Evolutionary conservation across 352 stramenopile genomes (phyloP), one percentile per base, ranked within the genome.

Genomic region (Phytophthora chlamydospora): DNA sequence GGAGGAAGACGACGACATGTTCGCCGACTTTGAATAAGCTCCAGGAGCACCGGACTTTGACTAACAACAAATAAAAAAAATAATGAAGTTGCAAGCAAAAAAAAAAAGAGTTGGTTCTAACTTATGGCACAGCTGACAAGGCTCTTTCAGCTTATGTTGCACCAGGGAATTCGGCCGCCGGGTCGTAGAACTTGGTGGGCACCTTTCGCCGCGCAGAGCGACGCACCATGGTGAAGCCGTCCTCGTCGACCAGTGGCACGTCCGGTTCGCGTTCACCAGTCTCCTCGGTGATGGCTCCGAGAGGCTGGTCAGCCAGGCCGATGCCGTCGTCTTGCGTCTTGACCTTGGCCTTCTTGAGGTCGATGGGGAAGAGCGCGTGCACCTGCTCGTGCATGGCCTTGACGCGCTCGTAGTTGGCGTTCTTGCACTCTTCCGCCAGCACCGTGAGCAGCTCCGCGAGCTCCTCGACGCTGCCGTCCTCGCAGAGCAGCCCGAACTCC

Each of bases 1-100:
- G 55, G 77, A 89, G 36, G 73, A 90, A 29, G 83, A 92, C 39
- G 78, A 90, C 55, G 83, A 90, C 48, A 89, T 94, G 76, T 94
- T 92, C 66, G 83, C 81, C 32, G 85, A 92, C 50, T 89, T 94
- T 58, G 85, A 92, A 47, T 94, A 70, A 71, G 31, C n/a, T 47
- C n/a, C n/a, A n/a, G n/a, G n/a, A n/a, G n/a, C 17, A 24, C 32
- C 17, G 14, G 12, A 21, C 32, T 31, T 44, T 13, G 50, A 46
- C 45, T 51, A 44, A 52, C 17, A 36, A 29, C 29, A n/a, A 24
- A 24, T 24, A 24, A 29, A 29, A 31, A 43, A 27, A 49, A 33
- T 35, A 49, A 11, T 36, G 11, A 24, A 39, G 41, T 34, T 62
- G 56, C 32, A 58, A 64, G 56, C 32, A 58, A 64, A 60, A 57